Evolutionary conservation across 148 eudicot species (phyloP), one percentile per base, ranked within the genome.

Genomic region (Fagopyrum tataricum): DNA sequence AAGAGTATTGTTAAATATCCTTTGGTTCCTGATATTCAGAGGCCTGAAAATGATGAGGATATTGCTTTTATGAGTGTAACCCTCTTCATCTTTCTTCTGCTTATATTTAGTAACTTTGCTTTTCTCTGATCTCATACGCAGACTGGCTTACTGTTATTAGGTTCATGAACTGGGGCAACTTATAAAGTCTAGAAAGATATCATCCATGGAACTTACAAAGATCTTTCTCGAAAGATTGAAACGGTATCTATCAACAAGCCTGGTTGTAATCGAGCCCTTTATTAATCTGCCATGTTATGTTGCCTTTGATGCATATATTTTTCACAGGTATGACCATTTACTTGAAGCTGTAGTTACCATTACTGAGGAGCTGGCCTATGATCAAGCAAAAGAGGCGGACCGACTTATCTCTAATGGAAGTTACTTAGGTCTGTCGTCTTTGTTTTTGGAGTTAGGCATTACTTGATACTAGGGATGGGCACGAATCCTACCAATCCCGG

Each of bases 21-120:
- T 75, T 78, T 82, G 26, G 3, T 73, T 23, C 78, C 85, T 15
- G 78, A 79, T 39, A 85, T 89, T 40, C 72, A 76, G 43, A 89
- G 81, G 82, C 97, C 92, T 39, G 70, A 77, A 41, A 82, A 46
- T 74, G 94, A 93, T 39, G 98, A 89, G 70, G 94, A 93, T 78
- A 86, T 93, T 71, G 92, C 98, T 58, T 93, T 83, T 72, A 93
- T 91, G 98, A 87, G 84, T 75, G 98, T 91, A 82, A 86, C 86
- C 71, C 14, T 71, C 39, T 59, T 72, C 44, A 52, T 52, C 15
- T 74, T 47, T 24, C 58, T 31, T 3, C 14, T 43, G 66, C 51
- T 21, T 55, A 23, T 13, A 43, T 23, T 44, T 15, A 39, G 67
- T 26, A n/a, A 46, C 18, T 43, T n/a, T 41, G 48, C 18, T 8